A percentile compares a stretch with the other conserved stretches of the same genome.
phyloP scores from a whole-genome alignment of 169 alveolate species.

The Cryptosporidium canis region DNA sequence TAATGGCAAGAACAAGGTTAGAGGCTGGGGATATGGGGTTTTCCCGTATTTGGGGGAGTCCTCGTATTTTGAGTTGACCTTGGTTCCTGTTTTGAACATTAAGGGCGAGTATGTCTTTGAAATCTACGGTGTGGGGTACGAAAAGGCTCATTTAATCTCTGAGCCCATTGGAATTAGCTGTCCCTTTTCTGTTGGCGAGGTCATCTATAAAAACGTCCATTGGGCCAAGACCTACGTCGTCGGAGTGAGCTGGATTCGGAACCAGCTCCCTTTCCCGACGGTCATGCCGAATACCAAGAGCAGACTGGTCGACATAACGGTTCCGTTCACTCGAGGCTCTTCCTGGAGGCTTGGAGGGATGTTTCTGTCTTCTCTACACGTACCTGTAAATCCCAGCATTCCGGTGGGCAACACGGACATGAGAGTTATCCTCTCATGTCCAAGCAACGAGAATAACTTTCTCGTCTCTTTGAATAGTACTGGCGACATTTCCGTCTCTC shows the following conservation, averaged over 20 bases:
- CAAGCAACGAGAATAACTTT: background rate
- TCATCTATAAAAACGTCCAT: slow-evolving; percentile 27
- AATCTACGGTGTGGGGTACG: slow-evolving; percentile 54
- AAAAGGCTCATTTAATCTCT: slow-evolving; percentile 19
- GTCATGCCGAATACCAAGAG: background rate
- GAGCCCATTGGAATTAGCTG: slow-evolving; percentile 67
- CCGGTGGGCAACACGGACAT: slow-evolving; percentile 38
- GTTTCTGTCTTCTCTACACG: slow-evolving; percentile 60
- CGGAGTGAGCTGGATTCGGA: slow-evolving; percentile 50
- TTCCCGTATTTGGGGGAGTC: slow-evolving; percentile 66
- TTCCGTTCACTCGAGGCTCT: slow-evolving; percentile 17
- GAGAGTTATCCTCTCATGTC: slow-evolving; percentile 41
- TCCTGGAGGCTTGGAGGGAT: slow-evolving; percentile 70
- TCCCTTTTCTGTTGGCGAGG: slow-evolving; percentile 58
- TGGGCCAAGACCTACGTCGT: slow-evolving; percentile 49
- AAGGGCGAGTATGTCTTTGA: slow-evolving; percentile 39
- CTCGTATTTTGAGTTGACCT: slow-evolving; percentile 59
- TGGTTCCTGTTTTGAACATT: slow-evolving; percentile 37
- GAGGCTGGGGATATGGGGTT: slow-evolving; percentile 70
- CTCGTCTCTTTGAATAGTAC: slow-evolving; percentile 35
- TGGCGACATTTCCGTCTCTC: slow-evolving; percentile 27
- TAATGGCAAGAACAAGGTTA: background rate
- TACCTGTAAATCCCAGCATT: slow-evolving; percentile 31
- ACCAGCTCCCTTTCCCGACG: slow-evolving; percentile 64
- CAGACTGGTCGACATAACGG: background rate